Conservation (phyloP, 2,329 filamentous ascomycete genomes). For the Ascomycota sp. region DNA sequence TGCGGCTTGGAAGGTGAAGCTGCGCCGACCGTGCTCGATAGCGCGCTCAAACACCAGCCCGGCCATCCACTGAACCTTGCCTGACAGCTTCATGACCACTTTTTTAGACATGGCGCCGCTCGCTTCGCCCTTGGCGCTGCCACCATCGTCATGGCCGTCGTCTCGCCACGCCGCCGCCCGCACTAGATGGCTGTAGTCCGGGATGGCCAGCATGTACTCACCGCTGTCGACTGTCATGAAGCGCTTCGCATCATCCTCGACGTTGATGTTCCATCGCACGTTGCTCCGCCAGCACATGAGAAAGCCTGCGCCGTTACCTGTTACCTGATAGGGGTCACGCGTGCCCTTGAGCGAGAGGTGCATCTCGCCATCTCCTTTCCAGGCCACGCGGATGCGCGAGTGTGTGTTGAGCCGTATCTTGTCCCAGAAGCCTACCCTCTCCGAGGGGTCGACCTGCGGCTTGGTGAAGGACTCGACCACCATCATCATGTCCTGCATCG, state of each 20-base stretch:
- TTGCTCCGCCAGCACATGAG: slow-evolving; percentile 98
- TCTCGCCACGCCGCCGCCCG: slow-evolving; percentile 34
- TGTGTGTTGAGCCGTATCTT: slow-evolving; percentile 92
- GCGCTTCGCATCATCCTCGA: slow-evolving; percentile 68
- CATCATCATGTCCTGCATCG: slow-evolving; percentile 99
- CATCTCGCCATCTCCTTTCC: slow-evolving; percentile 91
- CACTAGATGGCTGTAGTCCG: slow-evolving; percentile 79
- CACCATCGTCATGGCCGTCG: slow-evolving; percentile 32
- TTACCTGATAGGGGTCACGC: slow-evolving; percentile 82
- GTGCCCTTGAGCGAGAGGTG: slow-evolving; percentile 82
- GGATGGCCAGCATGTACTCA: slow-evolving; percentile 84
- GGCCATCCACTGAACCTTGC: slow-evolving; percentile 81
- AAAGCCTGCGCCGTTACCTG: slow-evolving; percentile 81
- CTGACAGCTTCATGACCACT: slow-evolving; percentile 95
- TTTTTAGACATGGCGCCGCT: slow-evolving; percentile 97
- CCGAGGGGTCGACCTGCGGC: slow-evolving; percentile 79
- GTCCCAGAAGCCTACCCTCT: slow-evolving; percentile 94
- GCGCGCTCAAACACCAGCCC: slow-evolving; percentile 86
- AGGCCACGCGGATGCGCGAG: slow-evolving; percentile 69
- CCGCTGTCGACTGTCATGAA: slow-evolving; percentile 95
- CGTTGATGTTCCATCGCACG: slow-evolving; percentile 69
- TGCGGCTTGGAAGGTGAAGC: slow-evolving; percentile 82
- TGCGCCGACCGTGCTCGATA: slow-evolving; percentile 48
- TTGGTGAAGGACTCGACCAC: slow-evolving; percentile 96
- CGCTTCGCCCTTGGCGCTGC: slow-evolving; percentile 50